Evolutionary conservation across 129 eudicot genomes (phyloP), one percentile per base, ranked within the genome.

Genomic region (Arctium lappa): DNA sequence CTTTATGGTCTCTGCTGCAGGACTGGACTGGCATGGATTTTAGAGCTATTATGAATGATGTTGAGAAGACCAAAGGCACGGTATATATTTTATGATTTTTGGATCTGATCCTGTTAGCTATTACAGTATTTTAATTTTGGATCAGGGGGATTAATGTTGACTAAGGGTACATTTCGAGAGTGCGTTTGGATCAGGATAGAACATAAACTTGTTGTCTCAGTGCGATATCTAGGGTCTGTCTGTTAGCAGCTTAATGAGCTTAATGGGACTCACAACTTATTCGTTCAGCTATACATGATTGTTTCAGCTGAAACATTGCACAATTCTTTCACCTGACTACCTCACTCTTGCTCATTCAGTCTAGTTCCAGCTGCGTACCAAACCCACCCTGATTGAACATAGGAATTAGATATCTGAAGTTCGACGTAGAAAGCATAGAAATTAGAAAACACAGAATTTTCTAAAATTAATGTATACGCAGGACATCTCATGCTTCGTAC

Each of bases 21-120:
- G 99, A 96, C 76, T 96, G 99, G 99, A 91, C 97, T 36, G 99
- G 99, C 74, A 90, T 96, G 91, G 84, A 88, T 83, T 96, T 96
- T 82, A 89, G 97, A 86, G 88, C 92, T 74, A 96, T 96, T 73
- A 96, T 96, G 98, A 86, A 86, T 7, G 99, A 96, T 72, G 99
- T 94, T 78, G 98, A 96, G 89, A 93, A 89, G 89, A 96, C 92
- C 76, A 96, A 92, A 90, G 90, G 91, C 92, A 96, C 97, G 93
- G 99, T 96, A 95, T 86, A 69, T 74, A 53, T 63, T 78, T 85
- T 81, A 53, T 70, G 44, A 56, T 44, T 84, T 36, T 69, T 12
- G n/a, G 11, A 42, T 85, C 56, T 38, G 16, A n/a, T 30, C 18
- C 9, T 70, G 69, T 72, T 68, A 56, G 46, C 82, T 53, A 16